phyloP scores from a whole-genome alignment of 768 basidiomycete genomes.

The Chalciporus piperatus region DNA sequence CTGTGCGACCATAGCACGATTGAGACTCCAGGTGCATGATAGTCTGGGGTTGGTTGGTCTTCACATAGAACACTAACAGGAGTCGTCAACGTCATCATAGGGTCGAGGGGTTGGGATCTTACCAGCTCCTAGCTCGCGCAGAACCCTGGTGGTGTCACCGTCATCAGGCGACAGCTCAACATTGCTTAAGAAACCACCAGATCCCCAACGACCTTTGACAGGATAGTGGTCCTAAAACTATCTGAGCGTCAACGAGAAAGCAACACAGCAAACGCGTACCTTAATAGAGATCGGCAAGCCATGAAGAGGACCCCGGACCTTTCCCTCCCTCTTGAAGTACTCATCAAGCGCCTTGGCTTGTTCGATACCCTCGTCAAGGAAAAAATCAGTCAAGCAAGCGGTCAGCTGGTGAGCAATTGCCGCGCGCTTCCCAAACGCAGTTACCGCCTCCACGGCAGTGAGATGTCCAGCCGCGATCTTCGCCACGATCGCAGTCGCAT shows the following conservation, averaged over 20 bases:
- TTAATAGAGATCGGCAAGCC: conserved; percentile 35
- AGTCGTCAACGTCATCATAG: conserved; percentile 6
- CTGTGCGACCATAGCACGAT: conserved; percentile 34
- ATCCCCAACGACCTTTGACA: conserved; percentile 39
- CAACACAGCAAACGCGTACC: conserved; percentile 11
- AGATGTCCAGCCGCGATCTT: conserved; percentile 24
- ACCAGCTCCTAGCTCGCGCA: conserved; percentile 44
- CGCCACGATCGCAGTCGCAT: conserved; percentile 29
- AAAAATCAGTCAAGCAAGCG: conserved; percentile 34
- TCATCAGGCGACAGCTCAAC: conserved; percentile 26
- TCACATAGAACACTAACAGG: conserved; percentile 39
- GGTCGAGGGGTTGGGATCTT: neutral
- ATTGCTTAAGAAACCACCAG: conserved; percentile 32
- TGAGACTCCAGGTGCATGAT: conserved; percentile 39
- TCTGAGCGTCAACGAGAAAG: neutral
- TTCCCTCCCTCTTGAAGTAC: conserved; percentile 33
- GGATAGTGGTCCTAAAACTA: conserved; percentile 35
- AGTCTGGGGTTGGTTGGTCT: conserved; percentile 43
- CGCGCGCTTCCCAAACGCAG: conserved; percentile 42
- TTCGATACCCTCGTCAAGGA: conserved; percentile 34
- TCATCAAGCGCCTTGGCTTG: conserved; percentile 39
- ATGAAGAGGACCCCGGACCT: conserved; percentile 36
- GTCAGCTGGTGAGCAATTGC: conserved; percentile 42
- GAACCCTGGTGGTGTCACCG: conserved; percentile 31
- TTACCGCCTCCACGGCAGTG: conserved; percentile 32